Percentiles rank a stretch among this genome's conserved stretches.
These are phyloP conservation scores for Gastrolobium bilobum DNA, from an alignment of 306 rosid species.

Conservation along the genomic window DNA sequence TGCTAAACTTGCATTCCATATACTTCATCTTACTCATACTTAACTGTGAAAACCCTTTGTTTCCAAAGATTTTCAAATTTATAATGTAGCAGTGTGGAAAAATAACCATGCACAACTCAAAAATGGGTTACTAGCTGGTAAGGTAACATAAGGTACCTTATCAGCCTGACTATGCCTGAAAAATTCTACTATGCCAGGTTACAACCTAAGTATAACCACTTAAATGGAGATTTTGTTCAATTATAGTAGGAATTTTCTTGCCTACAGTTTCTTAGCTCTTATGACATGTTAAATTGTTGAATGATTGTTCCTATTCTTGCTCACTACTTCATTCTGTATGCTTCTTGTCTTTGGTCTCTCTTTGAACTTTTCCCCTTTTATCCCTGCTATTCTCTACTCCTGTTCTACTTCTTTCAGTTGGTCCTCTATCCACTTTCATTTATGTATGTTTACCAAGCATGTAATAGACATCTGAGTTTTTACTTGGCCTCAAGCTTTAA, in stretches of 20 bases:
- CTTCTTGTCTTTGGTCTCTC: not conserved
- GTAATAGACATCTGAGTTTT: conserved; percentile 2
- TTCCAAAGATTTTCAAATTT: not conserved
- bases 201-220: not conserved
- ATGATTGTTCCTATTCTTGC: not conserved
- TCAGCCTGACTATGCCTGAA: not conserved
- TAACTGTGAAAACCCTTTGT: not conserved
- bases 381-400: not conserved
- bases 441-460: not conserved
- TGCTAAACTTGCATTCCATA: not conserved
- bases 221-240: not conserved
- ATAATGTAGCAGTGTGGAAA: not conserved
- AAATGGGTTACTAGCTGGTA: not conserved
- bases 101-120: not conserved
- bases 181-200: not conserved
- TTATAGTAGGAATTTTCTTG: not conserved
- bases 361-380: not conserved
- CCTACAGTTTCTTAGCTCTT: not conserved
- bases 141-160: not conserved
- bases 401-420: not conserved
- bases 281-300: not conserved
- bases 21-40: not conserved
- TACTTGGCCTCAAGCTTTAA: conserved; percentile 20
- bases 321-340: not conserved
- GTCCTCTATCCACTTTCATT: not conserved